Evolutionary conservation across 257 asterid species (phyloP).

Genomic region (Jacaranda mimosifolia): DNA sequence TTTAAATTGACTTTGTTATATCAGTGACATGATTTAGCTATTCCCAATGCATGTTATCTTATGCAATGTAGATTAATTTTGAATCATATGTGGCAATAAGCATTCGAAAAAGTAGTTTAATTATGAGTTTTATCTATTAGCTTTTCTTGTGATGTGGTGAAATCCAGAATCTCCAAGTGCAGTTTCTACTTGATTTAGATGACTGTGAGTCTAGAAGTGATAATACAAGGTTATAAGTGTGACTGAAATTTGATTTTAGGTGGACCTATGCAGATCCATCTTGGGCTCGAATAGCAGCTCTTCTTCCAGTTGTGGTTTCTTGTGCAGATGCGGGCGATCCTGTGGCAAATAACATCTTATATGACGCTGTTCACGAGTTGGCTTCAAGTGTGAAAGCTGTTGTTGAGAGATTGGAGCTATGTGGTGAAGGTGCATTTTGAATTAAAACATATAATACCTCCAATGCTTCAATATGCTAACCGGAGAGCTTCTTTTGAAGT

Average conservation of each 20-base stretch:
- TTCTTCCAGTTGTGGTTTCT: conserved; percentile 70
- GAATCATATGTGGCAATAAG: neutral
- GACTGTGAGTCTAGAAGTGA: conserved; percentile 5
- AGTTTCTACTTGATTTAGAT: neutral
- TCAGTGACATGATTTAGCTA: neutral
- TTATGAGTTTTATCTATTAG: neutral
- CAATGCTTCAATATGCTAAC: neutral
- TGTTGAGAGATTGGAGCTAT: conserved; percentile 68
- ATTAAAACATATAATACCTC: neutral
- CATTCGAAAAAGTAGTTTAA: neutral
- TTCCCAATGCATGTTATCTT: no score
- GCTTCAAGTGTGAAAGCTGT: conserved; percentile 89
- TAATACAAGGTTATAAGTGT: conserved; percentile 20
- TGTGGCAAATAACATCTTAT: conserved; percentile 67
- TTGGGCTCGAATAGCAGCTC: conserved; percentile 84
- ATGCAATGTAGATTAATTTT: neutral
- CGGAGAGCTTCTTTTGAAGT: neutral
- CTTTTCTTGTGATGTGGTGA: neutral
- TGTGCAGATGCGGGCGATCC: conserved; percentile 79
- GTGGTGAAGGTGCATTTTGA: conserved; percentile 67
- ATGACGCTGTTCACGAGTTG: conserved; percentile 70
- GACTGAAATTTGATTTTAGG: conserved; percentile 51
- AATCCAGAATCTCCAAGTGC: neutral
- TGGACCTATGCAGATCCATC: conserved; percentile 88
- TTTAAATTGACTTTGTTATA: neutral